These are phyloP conservation scores for Dactylis glomerata DNA, from an alignment of 176 grass and related monocot genomes.

Conservation along the genomic window DNA sequence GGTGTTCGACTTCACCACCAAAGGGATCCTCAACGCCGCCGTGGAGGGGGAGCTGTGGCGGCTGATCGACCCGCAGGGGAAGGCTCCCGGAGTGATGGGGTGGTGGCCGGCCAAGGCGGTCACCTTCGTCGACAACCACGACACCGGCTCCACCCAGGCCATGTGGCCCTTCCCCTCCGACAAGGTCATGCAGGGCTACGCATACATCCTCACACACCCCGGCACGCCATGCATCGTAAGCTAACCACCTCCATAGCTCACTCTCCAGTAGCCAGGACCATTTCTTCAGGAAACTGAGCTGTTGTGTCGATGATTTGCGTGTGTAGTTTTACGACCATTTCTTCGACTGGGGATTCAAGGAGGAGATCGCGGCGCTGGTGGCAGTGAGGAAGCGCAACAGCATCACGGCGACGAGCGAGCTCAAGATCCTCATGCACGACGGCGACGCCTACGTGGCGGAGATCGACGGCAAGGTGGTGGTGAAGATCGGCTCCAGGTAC, in stretches of 20 bases:
- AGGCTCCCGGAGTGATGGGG: slow-evolving; percentile 59
- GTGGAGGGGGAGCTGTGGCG: slow-evolving; percentile 45
- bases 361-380: too few relatives aligned
- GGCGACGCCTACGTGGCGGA: too few relatives aligned
- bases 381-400: slow-evolving; percentile 41
- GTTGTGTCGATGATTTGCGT: not conserved
- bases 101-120: slow-evolving; percentile 64
- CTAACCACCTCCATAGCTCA: not conserved
- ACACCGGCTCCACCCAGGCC: slow-evolving; percentile 71
- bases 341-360: too few relatives aligned
- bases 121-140: slow-evolving; percentile 88
- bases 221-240: slow-evolving; percentile 73
- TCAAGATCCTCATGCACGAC: too few relatives aligned
- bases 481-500: not conserved
- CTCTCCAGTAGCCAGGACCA: not conserved
- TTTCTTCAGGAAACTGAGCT: not conserved
- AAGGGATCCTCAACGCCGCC: slow-evolving; percentile 35
- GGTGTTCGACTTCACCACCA: slow-evolving; percentile 43
- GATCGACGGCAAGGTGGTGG: too few relatives aligned
- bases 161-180: slow-evolving; percentile 66
- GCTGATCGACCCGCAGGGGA: slow-evolving; percentile 40
- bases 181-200: slow-evolving; percentile 80
- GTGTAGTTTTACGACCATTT: too few relatives aligned
- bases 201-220: slow-evolving; percentile 78
- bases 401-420: slow-evolving; percentile 21